Conservation (phyloP, 2,329 filamentous ascomycete species). For the Herpotrichia juniperi region DNA sequence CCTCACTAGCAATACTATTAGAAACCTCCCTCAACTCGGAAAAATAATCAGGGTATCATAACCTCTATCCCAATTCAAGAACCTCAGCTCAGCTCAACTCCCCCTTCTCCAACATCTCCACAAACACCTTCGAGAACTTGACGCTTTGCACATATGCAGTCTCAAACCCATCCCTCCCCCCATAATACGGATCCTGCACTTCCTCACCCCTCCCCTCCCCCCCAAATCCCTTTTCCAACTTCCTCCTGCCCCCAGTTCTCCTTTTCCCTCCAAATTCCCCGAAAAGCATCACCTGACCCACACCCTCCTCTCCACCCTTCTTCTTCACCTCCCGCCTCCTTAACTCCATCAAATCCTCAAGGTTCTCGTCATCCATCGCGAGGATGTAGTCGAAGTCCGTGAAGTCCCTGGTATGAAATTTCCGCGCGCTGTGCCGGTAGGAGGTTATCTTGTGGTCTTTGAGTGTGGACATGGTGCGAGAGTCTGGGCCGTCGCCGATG, state of each 20-base stretch:
- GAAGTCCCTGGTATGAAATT: conserved; percentile 76
- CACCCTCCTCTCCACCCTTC: conserved; percentile 38
- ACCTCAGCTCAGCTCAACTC: conserved; percentile 27
- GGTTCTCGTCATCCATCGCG: conserved; percentile 88
- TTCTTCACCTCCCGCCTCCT: conserved; percentile 58
- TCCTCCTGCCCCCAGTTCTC: conserved; percentile 57
- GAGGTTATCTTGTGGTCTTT: conserved; percentile 73
- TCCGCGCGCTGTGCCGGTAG: conserved; percentile 78
- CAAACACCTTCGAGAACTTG: conserved; percentile 77
- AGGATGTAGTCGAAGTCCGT: conserved; percentile 89
- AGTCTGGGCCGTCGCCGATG: conserved; percentile 75
- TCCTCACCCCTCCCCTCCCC: conserved; percentile 64
- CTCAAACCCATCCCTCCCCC: conserved; percentile 79
- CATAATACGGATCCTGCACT: conserved; percentile 91
- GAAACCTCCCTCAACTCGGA: no score
- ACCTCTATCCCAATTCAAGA: no score
- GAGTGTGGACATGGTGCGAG: conserved; percentile 82
- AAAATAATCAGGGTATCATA: no score
- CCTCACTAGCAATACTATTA: no score
- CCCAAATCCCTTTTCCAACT: conserved; percentile 66
- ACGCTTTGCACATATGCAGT: conserved; percentile 84
- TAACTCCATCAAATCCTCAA: conserved; percentile 70
- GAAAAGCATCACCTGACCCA: conserved; percentile 75
- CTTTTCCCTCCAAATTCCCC: conserved; percentile 74
- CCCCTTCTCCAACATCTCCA: conserved; percentile 62